Conservation (phyloP, 306 rosid species). For the Citrullus mucosospermus region DNA sequence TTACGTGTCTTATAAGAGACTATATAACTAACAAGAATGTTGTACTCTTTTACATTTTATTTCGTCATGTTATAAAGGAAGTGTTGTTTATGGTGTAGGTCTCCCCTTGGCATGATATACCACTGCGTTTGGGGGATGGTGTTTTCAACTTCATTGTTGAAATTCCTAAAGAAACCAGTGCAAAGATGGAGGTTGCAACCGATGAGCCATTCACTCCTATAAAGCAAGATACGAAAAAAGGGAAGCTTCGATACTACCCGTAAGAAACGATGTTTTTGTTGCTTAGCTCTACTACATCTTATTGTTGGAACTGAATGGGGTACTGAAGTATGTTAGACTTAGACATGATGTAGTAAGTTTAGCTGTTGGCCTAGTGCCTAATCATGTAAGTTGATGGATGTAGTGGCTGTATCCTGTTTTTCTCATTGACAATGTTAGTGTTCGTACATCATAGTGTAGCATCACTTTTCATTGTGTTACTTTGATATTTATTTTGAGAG, state of each 20-base stretch:
- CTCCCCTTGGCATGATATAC: slow-evolving; percentile 99
- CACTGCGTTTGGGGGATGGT: slow-evolving; percentile 61
- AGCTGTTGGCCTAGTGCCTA: not conserved
- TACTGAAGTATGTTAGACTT: not conserved
- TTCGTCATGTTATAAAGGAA: not conserved
- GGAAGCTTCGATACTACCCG: slow-evolving; percentile 95
- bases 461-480: not conserved
- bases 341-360: not conserved
- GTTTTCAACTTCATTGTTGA: slow-evolving; percentile 65
- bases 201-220: slow-evolving; percentile 82
- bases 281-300: slow-evolving; percentile 2
- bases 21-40: not conserved
- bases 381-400: not conserved
- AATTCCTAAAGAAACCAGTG: slow-evolving; percentile 92
- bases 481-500: not conserved
- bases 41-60: not conserved
- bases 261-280: slow-evolving; percentile 27
- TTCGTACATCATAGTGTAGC: not conserved
- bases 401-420: not conserved
- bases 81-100: slow-evolving; percentile 28
- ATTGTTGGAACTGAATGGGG: slow-evolving; percentile 8
- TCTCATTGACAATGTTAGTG: not conserved
- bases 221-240: slow-evolving; percentile 89
- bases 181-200: slow-evolving; percentile 99
- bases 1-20: not conserved